These are phyloP conservation scores for Entelexis sorbosivorans DNA, from an alignment of 1,139 yeast genomes.

Conservation along the genomic window DNA sequence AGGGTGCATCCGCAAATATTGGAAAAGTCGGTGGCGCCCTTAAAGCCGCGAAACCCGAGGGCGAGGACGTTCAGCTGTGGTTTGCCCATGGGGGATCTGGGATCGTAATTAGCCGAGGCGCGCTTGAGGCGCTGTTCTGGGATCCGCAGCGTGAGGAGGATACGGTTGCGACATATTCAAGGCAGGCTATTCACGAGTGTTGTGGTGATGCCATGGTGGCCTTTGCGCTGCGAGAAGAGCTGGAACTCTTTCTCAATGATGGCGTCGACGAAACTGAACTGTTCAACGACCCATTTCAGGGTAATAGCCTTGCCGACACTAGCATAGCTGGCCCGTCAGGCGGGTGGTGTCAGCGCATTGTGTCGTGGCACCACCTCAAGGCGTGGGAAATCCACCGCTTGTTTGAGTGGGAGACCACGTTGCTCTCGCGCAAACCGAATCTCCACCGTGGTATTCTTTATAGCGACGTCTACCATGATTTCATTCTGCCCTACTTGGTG, in stretches of 20 bases:
- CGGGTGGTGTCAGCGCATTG: conserved; percentile 31
- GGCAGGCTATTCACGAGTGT: conserved; percentile 21
- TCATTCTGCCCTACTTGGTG: conserved; percentile 27
- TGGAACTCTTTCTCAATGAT: conserved; percentile 12
- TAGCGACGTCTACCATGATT: conserved; percentile 30
- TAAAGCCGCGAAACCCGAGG: conserved; percentile 1
- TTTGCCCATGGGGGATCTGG: conserved; percentile 31
- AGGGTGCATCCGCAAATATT: conserved; percentile 1
- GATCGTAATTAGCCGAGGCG: conserved; percentile 24
- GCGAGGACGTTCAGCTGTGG: conserved; percentile 9
- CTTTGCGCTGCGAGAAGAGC: conserved; percentile 22
- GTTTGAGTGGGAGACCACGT: conserved; percentile 31
- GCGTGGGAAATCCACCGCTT: conserved; percentile 30
- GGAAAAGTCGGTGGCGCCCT: conserved; percentile 9
- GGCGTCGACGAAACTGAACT: conserved; percentile 13
- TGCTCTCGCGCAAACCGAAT: conserved; percentile 23
- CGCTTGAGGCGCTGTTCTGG: conserved; percentile 24
- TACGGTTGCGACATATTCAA: conserved; percentile 20
- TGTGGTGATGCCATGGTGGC: conserved; percentile 28
- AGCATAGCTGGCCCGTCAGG: conserved; percentile 20
- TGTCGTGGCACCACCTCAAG: conserved; percentile 30
- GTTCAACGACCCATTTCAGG: conserved; percentile 27
- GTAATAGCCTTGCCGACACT: conserved; percentile 25
- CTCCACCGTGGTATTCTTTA: conserved; percentile 23
- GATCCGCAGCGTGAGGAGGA: conserved; percentile 16